Base-by-base conservation (phyloP, 192 early-diverging fungal genomes). In the Coemansia sp. region DNA sequence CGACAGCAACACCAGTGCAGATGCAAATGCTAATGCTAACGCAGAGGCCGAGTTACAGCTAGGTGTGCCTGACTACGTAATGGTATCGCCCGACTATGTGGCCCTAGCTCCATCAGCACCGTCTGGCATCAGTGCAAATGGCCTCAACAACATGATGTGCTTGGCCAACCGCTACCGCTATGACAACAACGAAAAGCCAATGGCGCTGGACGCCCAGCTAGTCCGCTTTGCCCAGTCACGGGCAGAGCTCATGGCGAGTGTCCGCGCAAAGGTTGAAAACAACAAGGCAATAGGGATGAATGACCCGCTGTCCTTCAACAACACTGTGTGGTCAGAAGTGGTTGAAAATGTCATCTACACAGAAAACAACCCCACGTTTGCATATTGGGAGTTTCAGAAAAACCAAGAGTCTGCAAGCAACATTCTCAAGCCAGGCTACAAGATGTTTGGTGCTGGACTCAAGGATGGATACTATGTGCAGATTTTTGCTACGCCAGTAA, bases 21-120 rank as follows among this genome's bases (percentile, higher is more conserved):
- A 6, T 9, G 37, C 13, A 24, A n/a, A n/a, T n/a, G n/a, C n/a
- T n/a, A n/a, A n/a, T n/a, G n/a, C n/a, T n/a, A n/a, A n/a, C n/a
- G n/a, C n/a, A n/a, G n/a, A n/a, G n/a, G n/a, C n/a, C n/a, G n/a
- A n/a, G n/a, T n/a, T n/a, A n/a, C n/a, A n/a, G n/a, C n/a, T n/a
- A n/a, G 24, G 22, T 9, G 37, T 74, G 7, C 71, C 71, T 4
- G 71, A 74, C 30, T 74, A 74, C 29, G 43, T 74, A 18, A 40
- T 58, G 14, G 64, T 74, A 3, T 63, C 64, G 4, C 71, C 71
- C 4, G 71, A 74, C 42, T 44, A 48, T 44, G 71, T 74, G 7
- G 71, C 71, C 6, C 47, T 53, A 23, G 71, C 54, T 2, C 63
- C 63, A 5, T 57, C 64, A 1, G 43, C 55, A 15, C 42, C 58